phyloP scores from a whole-genome alignment of 768 basidiomycete genomes.

The Tricholoma saponaceum region DNA sequence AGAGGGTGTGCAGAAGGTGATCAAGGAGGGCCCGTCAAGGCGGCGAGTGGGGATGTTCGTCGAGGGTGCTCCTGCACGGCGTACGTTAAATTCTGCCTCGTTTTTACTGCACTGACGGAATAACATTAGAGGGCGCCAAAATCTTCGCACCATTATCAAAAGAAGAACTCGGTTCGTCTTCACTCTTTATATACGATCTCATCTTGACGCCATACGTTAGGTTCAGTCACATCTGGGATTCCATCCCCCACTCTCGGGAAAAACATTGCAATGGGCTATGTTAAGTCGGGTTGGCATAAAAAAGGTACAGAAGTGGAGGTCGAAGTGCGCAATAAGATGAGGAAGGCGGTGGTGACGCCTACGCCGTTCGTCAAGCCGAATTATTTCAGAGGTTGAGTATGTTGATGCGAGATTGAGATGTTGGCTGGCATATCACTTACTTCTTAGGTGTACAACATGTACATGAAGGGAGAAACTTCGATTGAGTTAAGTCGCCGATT shows the following conservation, averaged over 20 bases:
- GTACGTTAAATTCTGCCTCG: constrained; percentile 38
- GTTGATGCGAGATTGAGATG: background rate
- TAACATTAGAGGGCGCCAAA: constrained; percentile 65
- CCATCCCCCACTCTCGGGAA: constrained; percentile 86
- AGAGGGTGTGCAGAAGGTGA: constrained; percentile 62
- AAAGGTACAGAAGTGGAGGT: constrained; percentile 84
- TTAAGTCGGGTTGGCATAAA: constrained; percentile 79
- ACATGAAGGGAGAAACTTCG: no score
- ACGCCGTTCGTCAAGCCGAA: constrained; percentile 88
- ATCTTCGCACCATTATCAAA: constrained; percentile 54
- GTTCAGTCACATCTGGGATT: constrained; percentile 88
- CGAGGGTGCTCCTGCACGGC: constrained; percentile 81
- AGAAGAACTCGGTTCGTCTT: constrained; percentile 58
- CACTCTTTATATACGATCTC: constrained; percentile 1
- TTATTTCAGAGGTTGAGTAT: constrained; percentile 64
- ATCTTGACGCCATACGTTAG: constrained; percentile 28
- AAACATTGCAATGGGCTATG: constrained; percentile 97
- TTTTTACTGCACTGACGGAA: background rate
- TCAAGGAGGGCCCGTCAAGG: constrained; percentile 75
- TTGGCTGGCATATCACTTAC: no score
- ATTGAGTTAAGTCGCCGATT: no score
- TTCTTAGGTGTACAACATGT: no score
- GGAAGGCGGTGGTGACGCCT: constrained; percentile 66
- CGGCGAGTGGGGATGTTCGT: constrained; percentile 81
- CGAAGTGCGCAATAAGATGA: constrained; percentile 77